Evolutionary conservation across 225 moss, liverwort and hornwort genomes (phyloP), one percentile per base, ranked within the genome.

Genomic region (Neckera pumila): DNA sequence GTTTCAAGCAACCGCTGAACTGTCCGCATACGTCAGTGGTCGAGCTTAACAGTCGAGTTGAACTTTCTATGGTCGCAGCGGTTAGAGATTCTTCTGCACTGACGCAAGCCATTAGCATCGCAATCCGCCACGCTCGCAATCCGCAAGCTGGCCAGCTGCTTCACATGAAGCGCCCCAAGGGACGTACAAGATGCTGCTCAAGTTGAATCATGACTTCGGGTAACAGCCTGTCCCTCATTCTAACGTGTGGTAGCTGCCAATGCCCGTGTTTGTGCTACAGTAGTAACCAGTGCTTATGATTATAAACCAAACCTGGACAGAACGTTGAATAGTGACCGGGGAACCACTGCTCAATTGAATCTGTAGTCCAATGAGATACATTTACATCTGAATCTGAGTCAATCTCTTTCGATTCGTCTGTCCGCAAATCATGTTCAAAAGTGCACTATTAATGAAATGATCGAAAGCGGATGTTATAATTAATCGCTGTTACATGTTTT

Each of bases 201-300:
- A 69, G 88, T 86, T 84, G 84, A 85, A 92, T 92, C 92, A 90
- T 92, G 88, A 88, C 73, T 72, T 79, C 84, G 33, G 76, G 90
- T 88, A 90, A 92, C 92, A 92, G 79, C 79, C 88, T 90, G 86
- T 90, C 88, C 92, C 86, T 83, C 67, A 38, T 86, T 69, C 90
- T 74, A 75, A 88, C 90, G 83, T 90, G 90, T 90, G 83, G 88
- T 66, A 86, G 83, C 88, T 86, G 88, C 86, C 88, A 75, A 90
- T 79, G 75, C 86, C 74, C 92, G 88, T 92, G 90, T 86, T 59
- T 85, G 85, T 59, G 88, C 88, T 84, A 86, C 73, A 84, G 90
- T 88, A 84, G 90, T 88, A 67, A 80, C 75, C 60, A 75, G 75
- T 79, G 86, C 88, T 86, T 88, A 86, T 90, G 79, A 92, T 90